Evolutionary conservation across 768 basidiomycete species (phyloP), one percentile per base, ranked within the genome.

Genomic region (Leccinellum rugosiceps): DNA sequence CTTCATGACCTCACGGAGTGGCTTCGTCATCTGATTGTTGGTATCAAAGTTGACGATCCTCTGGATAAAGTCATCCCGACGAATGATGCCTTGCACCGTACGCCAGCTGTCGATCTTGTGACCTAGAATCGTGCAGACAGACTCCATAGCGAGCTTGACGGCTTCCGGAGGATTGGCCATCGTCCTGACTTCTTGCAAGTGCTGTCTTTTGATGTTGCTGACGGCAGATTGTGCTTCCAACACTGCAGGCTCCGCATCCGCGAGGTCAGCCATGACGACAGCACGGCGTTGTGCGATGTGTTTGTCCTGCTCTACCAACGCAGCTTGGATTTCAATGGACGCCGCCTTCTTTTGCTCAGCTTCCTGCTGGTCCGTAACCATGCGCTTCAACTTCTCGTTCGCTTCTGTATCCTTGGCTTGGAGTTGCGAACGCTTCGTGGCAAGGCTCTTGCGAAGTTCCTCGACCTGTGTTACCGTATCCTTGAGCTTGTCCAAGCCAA

Each of bases 121-220:
- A 7, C 97, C 97, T 21, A 99, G 85, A 47, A 97, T 80, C 14
- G 92, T 94, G 72, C 97, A 98, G 41, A 97, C 96, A 1, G 95
- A 97, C 68, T 98, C 97, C 94, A 98, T 98, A 15, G 97, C 93
- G 46, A 96, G 75, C 72, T 98, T 98, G 63, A 98, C 95, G 5
- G 92, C 90, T 71, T 98, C 97, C 0, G 97, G 97, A 47, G 97
- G 97, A 68, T 98, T 98, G 45, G 94, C 92, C 95, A 99, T 98
- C 10, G 92, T 84, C 65, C 97, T 85, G 43, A 98, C 97, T 83
- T 99, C 97, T 68, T 95, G 91, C 43, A 99, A 76, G 66, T 98
- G 95, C 67, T 94, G 91, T 63, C 86, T 86, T 75, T 92, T 97
- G 79, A 99, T 98, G 70, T 88, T 96, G 64, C 89, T 92, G 66